Evolutionary conservation across 805 yeast species (phyloP), one percentile per base, ranked within the genome.

Genomic region (Brettanomyces nanus): DNA sequence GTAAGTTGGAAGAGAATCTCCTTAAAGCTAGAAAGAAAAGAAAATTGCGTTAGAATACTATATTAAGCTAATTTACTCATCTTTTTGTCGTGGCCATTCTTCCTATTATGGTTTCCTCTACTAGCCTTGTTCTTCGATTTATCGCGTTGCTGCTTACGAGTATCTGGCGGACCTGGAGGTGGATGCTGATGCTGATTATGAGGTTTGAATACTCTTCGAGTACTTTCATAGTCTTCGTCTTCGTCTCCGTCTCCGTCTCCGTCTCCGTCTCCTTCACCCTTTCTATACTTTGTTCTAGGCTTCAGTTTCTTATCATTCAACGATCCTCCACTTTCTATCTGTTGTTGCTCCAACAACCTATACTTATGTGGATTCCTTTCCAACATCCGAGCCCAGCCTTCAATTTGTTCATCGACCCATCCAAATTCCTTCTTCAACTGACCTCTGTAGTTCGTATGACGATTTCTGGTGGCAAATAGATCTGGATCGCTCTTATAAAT

Each of bases 401-500:
- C 96, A 34, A 90, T 75, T 54, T 85, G 95, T 52, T 86, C 95
- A 57, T 87, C 89, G 0, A 87, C 66, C 95, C 95, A 86, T 1
- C 66, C 65, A 0, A 80, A 71, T 28, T 66, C 64, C 5, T 55
- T 47, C 45, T 69, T 73, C 53, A 85, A 61, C 19, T 67, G 69
- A 23, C 63, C 59, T 37, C 95, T 65, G 7, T 53, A 58, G 31
- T 63, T 59, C 0, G 78, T 44, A 35, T 53, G 45, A 43, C 96
- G 64, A 9, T 64, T 53, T 0, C 60, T 42, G 41, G 74, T 68
- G 6, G 61, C 70, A 38, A 81, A 71, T 23, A 71, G 57, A 1
- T 55, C 58, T 1, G 72, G 71, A 27, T 78, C 73, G 14, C 67
- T 59, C 45, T 73, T 74, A 53, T 69, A 75, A 6, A 71, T 53